Evolutionary conservation across 768 basidiomycete genomes (phyloP).

Genomic region (Rhodotorula kratochvilovae): DNA sequence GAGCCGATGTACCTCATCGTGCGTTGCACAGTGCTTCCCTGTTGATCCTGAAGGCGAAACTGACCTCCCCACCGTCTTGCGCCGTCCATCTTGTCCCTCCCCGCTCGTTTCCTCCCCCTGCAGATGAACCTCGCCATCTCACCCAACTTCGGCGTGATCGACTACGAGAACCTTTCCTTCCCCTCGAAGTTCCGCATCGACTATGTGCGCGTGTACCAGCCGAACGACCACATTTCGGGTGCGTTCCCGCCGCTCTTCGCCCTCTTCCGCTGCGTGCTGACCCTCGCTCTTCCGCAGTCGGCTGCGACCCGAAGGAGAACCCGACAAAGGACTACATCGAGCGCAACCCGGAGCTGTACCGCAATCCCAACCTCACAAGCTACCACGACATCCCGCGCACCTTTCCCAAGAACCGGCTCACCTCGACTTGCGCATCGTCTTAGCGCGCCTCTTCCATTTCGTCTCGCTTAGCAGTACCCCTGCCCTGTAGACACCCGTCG

Average conservation of each 20-base stretch:
- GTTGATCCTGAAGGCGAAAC: conserved; percentile 42
- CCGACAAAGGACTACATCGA: conserved; percentile 67
- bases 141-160: conserved; percentile 42
- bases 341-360: conserved; percentile 51
- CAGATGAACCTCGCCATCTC: background rate
- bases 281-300: conserved; percentile 51
- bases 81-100: background rate
- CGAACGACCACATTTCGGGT: conserved; percentile 48
- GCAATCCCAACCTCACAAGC: conserved; percentile 53
- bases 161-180: conserved; percentile 66
- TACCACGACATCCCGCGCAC: conserved; percentile 17
- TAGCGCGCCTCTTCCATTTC: background rate
- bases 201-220: conserved; percentile 80
- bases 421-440: conserved; percentile 17
- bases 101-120: no score
- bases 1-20: conserved; percentile 85
- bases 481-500: no score
- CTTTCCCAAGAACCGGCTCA: conserved; percentile 35
- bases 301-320: conserved; percentile 65
- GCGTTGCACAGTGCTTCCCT: conserved; percentile 47
- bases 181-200: conserved; percentile 73
- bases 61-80: background rate
- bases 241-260: conserved; percentile 38
- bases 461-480: no score
- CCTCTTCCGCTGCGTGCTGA: background rate